Conservation (phyloP, 2,329 filamentous ascomycete species). For the Lizonia empirigonia region DNA sequence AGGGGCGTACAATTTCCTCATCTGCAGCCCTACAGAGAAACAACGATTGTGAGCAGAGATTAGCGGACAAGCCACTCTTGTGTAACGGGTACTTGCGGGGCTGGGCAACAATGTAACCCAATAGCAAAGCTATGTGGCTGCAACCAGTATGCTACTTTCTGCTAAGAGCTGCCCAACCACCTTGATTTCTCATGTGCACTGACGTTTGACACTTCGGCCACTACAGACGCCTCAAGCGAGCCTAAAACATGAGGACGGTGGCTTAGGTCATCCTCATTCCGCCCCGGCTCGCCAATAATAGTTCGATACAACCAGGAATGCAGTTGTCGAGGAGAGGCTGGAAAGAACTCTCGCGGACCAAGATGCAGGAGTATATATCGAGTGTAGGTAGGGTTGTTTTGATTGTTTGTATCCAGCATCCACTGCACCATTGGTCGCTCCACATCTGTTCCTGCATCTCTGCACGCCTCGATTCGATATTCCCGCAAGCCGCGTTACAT, state of each 20-base stretch:
- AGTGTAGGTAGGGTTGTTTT: constrained; percentile 42
- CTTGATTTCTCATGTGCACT: constrained; percentile 19
- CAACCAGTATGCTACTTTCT: constrained; percentile 35
- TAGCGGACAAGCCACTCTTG: constrained; percentile 16
- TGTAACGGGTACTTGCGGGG: constrained; percentile 25
- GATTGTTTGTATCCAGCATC: constrained; percentile 34
- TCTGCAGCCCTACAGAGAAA: constrained; percentile 13
- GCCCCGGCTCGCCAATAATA: constrained; percentile 43
- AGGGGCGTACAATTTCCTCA: background rate
- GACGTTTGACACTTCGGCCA: constrained; percentile 23
- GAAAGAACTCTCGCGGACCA: constrained; percentile 35
- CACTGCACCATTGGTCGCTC: constrained; percentile 37
- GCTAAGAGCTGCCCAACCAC: constrained; percentile 33
- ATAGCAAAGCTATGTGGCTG: constrained; percentile 24
- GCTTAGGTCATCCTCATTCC: constrained; percentile 45
- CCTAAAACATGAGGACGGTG: constrained; percentile 34
- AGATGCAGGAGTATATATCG: constrained; percentile 45
- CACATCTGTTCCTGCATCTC: constrained; percentile 34
- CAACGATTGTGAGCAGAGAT: constrained; percentile 13
- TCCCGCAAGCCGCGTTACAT: constrained; percentile 31
- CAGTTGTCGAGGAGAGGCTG: constrained; percentile 39
- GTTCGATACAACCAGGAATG: constrained; percentile 40
- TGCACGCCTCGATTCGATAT: constrained; percentile 19
- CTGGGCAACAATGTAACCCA: constrained; percentile 23
- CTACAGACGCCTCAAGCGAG: constrained; percentile 27